Evolutionary conservation across 2,329 filamentous ascomycete genomes (phyloP), one percentile per base, ranked within the genome.

Genomic region (Akanthomyces uredinophilus): DNA sequence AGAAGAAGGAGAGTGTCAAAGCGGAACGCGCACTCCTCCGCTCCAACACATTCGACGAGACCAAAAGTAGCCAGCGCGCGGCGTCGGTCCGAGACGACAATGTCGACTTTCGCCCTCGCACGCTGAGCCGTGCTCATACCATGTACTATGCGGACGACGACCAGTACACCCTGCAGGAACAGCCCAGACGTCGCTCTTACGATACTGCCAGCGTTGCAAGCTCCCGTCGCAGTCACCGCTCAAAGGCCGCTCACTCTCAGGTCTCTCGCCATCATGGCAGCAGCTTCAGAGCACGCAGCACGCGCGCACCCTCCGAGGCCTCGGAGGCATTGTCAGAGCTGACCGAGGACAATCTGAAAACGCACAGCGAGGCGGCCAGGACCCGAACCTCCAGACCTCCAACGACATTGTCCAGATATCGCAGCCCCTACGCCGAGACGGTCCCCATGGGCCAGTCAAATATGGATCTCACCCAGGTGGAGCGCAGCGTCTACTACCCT

Each of bases 1-100:
- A 96, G 71, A 91, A 91, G 71, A 96, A 96, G 74, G 89, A 91
- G 7, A 87, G 92, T 68, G 83, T 96, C 68, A 87, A 87, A 72
- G 86, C 88, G 22, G 86, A 91, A 67, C 78, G 78, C 16, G 71
- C 73, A n/a, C 68, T 80, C 50, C 84, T 87, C 69, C 87, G 88
- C 70, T 81, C 88, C 60, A 83, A 87, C 65, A 88, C 81, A 4
- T 82, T 79, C 65, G 78, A 83, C 63, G 72, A 63, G 51, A 68
- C 65, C 13, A 66, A 61, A 51, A 69, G 60, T 60, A 55, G 65
- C 59, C 63, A 54, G 41, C 66, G 64, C 41, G 60, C 51, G 51
- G 58, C 51, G 13, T 70, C 70, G 67, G 70, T 70, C 49, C 72
- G 73, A 64, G 62, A 74, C 66, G 62, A 75, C 64, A 72, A 76